Conservation (phyloP, 1,139 yeast species). For the Protomyces inundatus region DNA sequence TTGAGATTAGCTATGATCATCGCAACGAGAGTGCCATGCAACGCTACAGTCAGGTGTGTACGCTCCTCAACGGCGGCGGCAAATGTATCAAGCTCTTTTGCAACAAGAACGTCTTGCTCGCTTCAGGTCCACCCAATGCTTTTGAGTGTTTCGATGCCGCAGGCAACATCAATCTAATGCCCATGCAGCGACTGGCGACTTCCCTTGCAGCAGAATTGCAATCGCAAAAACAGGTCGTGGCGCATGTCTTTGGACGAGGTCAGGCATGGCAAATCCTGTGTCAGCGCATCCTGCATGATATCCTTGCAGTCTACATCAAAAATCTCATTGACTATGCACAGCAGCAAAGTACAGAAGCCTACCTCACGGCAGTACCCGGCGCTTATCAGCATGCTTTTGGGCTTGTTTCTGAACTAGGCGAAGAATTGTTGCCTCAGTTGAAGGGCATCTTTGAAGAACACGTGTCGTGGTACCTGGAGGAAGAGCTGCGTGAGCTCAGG, state of each 20-base stretch:
- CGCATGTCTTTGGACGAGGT: conserved; percentile 38
- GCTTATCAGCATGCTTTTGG: conserved; percentile 25
- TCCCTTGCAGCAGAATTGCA: conserved; percentile 41
- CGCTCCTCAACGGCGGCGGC: conserved; percentile 42
- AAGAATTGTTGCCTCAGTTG: neutral
- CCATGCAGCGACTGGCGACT: conserved; percentile 37
- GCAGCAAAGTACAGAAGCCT: conserved; percentile 33
- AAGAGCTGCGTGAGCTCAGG: conserved; percentile 41
- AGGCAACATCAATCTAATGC: conserved; percentile 36
- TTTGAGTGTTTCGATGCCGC: conserved; percentile 37
- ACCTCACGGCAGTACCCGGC: conserved; percentile 30
- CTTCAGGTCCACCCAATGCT: conserved; percentile 37
- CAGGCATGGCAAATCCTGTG: conserved; percentile 37
- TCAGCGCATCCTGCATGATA: conserved; percentile 41
- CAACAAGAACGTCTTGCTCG: conserved; percentile 46
- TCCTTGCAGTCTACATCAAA: conserved; percentile 37
- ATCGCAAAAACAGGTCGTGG: conserved; percentile 40
- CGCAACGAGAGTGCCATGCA: conserved; percentile 45
- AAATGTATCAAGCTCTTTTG: conserved; percentile 47
- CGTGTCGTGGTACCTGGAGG: conserved; percentile 43
- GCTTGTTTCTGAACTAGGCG: conserved; percentile 6
- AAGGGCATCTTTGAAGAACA: conserved; percentile 43
- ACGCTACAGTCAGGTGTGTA: conserved; percentile 40
- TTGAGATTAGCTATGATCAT: conserved; percentile 55
- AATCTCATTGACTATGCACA: conserved; percentile 37